Conservation (phyloP, 169 alveolate genomes). For the Plasmodium blacklocki region DNA sequence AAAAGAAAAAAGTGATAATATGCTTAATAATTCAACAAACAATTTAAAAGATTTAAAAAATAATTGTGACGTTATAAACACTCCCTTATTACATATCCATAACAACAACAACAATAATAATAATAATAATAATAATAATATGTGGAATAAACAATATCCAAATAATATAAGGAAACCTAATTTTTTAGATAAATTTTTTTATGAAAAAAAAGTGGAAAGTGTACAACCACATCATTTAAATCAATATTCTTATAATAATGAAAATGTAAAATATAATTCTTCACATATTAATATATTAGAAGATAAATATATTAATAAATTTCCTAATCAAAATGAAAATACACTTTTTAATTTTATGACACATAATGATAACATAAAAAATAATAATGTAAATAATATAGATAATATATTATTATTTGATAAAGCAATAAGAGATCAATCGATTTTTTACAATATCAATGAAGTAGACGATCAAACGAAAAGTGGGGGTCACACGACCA, state of each 20-base stretch:
- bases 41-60: conserved; percentile 23
- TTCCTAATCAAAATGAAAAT: not conserved
- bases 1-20: not conserved
- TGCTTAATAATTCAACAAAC: not conserved
- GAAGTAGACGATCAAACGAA: not conserved
- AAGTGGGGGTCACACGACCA: not conserved
- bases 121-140: not conserved
- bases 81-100: not conserved
- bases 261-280: not conserved
- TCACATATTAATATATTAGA: not conserved
- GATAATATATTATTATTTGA: not conserved
- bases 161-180: conserved; percentile 8
- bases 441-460: not conserved
- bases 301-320: not conserved
- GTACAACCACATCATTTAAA: conserved; percentile 2
- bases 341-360: conserved; percentile 4
- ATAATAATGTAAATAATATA: not conserved
- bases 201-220: conserved; percentile 14
- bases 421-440: conserved; percentile 2
- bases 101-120: no score
- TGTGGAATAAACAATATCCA: conserved; percentile 20
- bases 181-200: conserved; percentile 26
- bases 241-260: not conserved
- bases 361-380: not conserved
- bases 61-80: conserved; percentile 11